phyloP scores from a whole-genome alignment of 768 basidiomycete species.

The Russula olivacea region DNA sequence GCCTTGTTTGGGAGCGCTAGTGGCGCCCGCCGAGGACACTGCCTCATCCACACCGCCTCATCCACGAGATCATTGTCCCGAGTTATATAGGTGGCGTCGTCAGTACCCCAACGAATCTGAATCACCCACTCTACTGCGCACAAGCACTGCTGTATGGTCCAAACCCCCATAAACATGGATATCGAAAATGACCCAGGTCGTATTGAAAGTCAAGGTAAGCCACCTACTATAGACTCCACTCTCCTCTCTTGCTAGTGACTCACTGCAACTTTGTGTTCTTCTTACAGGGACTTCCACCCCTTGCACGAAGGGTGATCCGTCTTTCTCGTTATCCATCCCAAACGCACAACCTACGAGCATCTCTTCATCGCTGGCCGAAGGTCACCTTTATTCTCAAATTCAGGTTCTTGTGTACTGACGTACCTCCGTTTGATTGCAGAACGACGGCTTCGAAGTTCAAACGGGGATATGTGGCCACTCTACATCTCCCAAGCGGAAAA shows the following conservation, averaged over 20 bases:
- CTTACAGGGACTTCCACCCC: background rate
- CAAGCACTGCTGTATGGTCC: constrained; percentile 8
- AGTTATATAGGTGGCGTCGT: background rate
- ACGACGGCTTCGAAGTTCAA: background rate
- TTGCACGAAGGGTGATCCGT: background rate
- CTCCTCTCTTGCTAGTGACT: background rate
- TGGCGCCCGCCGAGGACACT: background rate
- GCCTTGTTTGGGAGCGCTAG: background rate
- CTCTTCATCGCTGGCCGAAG: background rate
- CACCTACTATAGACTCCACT: too few relatives aligned
- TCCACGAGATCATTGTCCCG: background rate
- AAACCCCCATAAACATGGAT: background rate
- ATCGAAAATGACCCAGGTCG: background rate
- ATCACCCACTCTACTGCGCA: background rate
- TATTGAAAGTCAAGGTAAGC: background rate
- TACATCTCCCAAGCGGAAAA: constrained; percentile 3
- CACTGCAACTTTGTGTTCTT: background rate
- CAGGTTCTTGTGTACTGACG: background rate
- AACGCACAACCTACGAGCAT: background rate
- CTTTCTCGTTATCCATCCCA: background rate
- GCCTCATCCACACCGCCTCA: background rate
- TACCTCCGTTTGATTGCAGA: background rate
- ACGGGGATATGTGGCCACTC: constrained; percentile 10
- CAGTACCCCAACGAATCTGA: background rate
- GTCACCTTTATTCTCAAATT: background rate